Evolutionary conservation across 805 yeast species (phyloP).

Genomic region (Candida ovalis): DNA sequence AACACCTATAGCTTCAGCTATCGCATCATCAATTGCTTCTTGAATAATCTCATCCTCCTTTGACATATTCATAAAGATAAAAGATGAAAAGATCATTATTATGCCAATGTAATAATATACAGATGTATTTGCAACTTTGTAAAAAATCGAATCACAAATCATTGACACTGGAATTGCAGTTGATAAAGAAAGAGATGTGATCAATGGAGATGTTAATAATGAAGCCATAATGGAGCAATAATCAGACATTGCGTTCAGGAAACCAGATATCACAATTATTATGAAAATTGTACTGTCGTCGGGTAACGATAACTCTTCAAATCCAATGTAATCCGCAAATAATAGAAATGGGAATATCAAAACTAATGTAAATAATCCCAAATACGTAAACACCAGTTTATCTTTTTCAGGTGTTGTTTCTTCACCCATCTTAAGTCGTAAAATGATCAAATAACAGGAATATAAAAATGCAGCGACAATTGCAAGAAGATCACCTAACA

Average conservation of each 20-base stretch:
- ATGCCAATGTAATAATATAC: constrained; percentile 43
- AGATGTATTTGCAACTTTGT: constrained; percentile 30
- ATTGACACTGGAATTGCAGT: constrained; percentile 51
- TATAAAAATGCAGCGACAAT: constrained; percentile 44
- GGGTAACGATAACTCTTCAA: constrained; percentile 41
- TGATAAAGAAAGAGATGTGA: constrained; percentile 48
- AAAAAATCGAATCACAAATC: constrained; percentile 40
- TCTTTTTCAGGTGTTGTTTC: constrained; percentile 42
- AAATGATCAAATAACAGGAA: constrained; percentile 40
- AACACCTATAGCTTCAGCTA: constrained; percentile 43
- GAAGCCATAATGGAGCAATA: constrained; percentile 48
- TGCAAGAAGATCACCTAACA: constrained; percentile 44
- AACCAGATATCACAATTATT: constrained; percentile 37
- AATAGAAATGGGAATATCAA: constrained; percentile 38
- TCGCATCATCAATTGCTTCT: constrained; percentile 43
- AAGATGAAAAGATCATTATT: constrained; percentile 42
- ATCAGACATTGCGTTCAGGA: constrained; percentile 46
- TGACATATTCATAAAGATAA: constrained; percentile 42
- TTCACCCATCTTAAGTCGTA: constrained; percentile 44
- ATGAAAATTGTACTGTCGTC: constrained; percentile 34
- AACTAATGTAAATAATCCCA: constrained; percentile 41
- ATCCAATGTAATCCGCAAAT: constrained; percentile 33
- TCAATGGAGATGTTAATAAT: constrained; percentile 50
- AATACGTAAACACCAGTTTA: constrained; percentile 42
- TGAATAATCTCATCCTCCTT: constrained; percentile 43